phyloP scores from a whole-genome alignment of 257 asterid genomes.

The Penstemon eatonii region DNA sequence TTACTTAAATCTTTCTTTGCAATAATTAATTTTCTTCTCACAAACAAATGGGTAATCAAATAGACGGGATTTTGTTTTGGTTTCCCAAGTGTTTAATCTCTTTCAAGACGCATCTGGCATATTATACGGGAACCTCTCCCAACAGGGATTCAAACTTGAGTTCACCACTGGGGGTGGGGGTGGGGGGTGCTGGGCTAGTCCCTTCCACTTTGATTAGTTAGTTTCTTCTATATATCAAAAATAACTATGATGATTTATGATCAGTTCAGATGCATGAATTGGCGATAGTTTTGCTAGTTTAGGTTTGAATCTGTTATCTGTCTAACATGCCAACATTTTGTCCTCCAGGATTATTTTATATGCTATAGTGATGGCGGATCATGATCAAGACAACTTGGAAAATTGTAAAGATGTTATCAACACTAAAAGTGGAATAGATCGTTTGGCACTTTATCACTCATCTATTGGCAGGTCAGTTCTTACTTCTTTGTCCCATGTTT shows the following conservation, averaged over 20 bases:
- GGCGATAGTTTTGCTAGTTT: too few relatives aligned
- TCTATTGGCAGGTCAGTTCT: constrained; percentile 81
- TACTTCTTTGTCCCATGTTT: constrained; percentile 10
- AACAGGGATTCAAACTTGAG: too few relatives aligned
- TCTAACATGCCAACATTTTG: constrained; percentile 18
- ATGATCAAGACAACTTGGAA: constrained; percentile 64
- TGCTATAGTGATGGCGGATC: constrained; percentile 73
- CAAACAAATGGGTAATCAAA: not conserved
- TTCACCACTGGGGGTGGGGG: too few relatives aligned
- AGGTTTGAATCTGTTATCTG: constrained; percentile 5
- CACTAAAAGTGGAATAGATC: constrained; percentile 69
- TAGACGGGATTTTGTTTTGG: not conserved
- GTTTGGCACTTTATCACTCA: constrained; percentile 70
- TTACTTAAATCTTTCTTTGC: not conserved
- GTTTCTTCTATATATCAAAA: too few relatives aligned
- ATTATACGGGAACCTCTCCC: too few relatives aligned
- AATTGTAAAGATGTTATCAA: constrained; percentile 52
- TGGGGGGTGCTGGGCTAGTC: too few relatives aligned
- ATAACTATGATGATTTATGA: too few relatives aligned
- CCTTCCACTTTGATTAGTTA: too few relatives aligned
- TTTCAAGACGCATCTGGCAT: too few relatives aligned
- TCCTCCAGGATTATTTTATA: constrained; percentile 69
- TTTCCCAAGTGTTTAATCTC: too few relatives aligned
- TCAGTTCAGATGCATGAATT: too few relatives aligned
- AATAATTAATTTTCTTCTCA: not conserved